Evolutionary conservation across 2,329 filamentous ascomycete species (phyloP).

Genomic region (Myotisia sp.): DNA sequence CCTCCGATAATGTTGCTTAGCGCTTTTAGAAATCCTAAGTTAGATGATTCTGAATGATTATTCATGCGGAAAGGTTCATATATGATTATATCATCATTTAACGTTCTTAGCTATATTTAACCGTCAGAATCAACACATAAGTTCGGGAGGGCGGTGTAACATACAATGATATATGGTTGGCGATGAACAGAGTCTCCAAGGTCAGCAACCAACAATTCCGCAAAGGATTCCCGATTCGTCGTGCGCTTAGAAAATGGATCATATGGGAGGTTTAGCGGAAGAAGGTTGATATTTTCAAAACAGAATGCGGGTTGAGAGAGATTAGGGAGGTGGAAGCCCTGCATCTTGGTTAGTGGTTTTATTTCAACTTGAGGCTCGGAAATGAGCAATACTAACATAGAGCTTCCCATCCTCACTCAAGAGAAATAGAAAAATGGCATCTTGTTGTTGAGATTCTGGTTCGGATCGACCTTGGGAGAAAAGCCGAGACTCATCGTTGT

Average conservation of each 20-base stretch:
- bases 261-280: slow-evolving; percentile 60
- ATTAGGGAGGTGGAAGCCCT: slow-evolving; percentile 66
- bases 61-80: slow-evolving; percentile 61
- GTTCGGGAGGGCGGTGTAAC: slow-evolving; percentile 19
- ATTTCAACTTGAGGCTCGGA: background rate
- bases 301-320: slow-evolving; percentile 57
- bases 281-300: slow-evolving; percentile 61
- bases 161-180: slow-evolving; percentile 68
- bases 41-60: slow-evolving; percentile 10
- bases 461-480: slow-evolving; percentile 31
- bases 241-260: slow-evolving; percentile 58
- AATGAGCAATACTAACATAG: slow-evolving; percentile 40
- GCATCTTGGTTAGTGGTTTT: slow-evolving; percentile 1
- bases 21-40: slow-evolving; percentile 63
- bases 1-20: slow-evolving; percentile 41
- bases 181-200: slow-evolving; percentile 60
- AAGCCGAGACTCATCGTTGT: slow-evolving; percentile 49
- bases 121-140: background rate
- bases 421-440: slow-evolving; percentile 57
- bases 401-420: slow-evolving; percentile 51
- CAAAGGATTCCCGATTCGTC: slow-evolving; percentile 55
- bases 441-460: slow-evolving; percentile 8
- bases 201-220: slow-evolving; percentile 70
- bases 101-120: slow-evolving; percentile 51
- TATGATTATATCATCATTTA: slow-evolving; percentile 67